Evolutionary conservation across 225 moss, liverwort and hornwort species (phyloP), one percentile per base, ranked within the genome.

Genomic region (Sphagnum contortum): DNA sequence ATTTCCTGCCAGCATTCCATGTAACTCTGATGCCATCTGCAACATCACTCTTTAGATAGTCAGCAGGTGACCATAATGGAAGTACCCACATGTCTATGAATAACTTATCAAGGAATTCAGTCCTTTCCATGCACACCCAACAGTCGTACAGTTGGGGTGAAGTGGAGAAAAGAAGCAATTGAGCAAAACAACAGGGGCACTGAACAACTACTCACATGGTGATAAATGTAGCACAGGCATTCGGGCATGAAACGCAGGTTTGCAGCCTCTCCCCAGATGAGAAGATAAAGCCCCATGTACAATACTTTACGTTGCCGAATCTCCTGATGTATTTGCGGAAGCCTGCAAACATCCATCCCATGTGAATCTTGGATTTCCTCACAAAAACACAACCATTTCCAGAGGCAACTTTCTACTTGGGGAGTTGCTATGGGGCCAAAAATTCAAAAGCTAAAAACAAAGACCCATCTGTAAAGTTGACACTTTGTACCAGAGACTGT

Each of bases 201-300:
- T 29, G 29, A 29, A 29, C 29, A 29, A 29, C 29, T 6, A 44
- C 11, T 83, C 77, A 92, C 96, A 74, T 89, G 76, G 80, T 96
- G 92, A 68, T 87, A 96, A 62, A 96, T 90, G 74, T 76, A 96
- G 71, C 92, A 92, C 8, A 96, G 92, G 69, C 96, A 96, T 79
- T 96, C 96, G 0, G 96, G 96, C 96, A 96, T 92, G 71, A 96
- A 96, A 51, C 96, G 82, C 69, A 96, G 60, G 64, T 92, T 96
- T 60, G 87, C 96, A 61, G 96, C 92, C 76, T 96, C 96, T 71
- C 92, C 96, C 96, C 96, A 96, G 47, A 96, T 96, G 50, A 96
- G 77, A 68, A 96, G 83, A 70, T 87, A 96, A 47, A 96, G 69
- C 62, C 88, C 88, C 72, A 85, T 92, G 71, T 96, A 96, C 60